Evolutionary conservation across 2,329 filamentous ascomycete genomes (phyloP).

Genomic region (Elsinoe fawcettii): DNA sequence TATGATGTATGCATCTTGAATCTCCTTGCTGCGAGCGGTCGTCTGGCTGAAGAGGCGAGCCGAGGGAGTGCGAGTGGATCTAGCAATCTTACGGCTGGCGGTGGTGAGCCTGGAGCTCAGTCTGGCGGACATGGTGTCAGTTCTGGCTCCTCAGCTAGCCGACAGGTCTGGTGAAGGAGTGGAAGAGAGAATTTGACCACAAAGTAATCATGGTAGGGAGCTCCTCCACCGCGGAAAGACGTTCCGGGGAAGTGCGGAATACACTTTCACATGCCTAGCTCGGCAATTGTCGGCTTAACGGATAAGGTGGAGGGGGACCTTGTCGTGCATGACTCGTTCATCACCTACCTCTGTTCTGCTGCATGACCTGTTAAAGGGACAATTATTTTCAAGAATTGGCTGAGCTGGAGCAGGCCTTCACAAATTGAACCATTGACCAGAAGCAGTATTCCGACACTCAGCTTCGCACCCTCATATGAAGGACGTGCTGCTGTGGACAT

Average conservation of each 20-base stretch:
- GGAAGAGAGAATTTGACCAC: background rate
- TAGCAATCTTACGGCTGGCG: background rate
- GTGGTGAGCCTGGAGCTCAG: slow-evolving; percentile 4
- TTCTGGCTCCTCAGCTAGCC: background rate
- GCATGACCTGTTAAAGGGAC: background rate
- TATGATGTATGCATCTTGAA: slow-evolving; percentile 89
- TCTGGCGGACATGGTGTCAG: background rate
- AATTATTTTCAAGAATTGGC: background rate
- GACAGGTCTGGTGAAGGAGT: background rate
- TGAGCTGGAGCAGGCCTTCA: background rate
- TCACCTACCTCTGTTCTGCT: background rate
- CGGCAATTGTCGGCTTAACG: slow-evolving; percentile 12
- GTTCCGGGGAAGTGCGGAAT: slow-evolving; percentile 13
- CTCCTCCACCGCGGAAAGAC: slow-evolving; percentile 10
- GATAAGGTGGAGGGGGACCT: background rate
- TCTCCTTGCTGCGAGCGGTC: slow-evolving; percentile 49
- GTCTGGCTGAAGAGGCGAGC: slow-evolving; percentile 43
- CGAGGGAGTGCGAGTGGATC: background rate
- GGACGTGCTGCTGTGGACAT: background rate
- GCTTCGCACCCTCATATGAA: background rate
- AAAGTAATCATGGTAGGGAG: background rate
- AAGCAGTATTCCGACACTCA: background rate
- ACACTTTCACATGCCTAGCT: slow-evolving; percentile 9
- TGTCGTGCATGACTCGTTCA: background rate
- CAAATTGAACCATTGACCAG: background rate